These are phyloP conservation scores for Pseudogymnoascus sp. DNA, from an alignment of 2,329 filamentous ascomycete genomes.

Conservation along the genomic window DNA sequence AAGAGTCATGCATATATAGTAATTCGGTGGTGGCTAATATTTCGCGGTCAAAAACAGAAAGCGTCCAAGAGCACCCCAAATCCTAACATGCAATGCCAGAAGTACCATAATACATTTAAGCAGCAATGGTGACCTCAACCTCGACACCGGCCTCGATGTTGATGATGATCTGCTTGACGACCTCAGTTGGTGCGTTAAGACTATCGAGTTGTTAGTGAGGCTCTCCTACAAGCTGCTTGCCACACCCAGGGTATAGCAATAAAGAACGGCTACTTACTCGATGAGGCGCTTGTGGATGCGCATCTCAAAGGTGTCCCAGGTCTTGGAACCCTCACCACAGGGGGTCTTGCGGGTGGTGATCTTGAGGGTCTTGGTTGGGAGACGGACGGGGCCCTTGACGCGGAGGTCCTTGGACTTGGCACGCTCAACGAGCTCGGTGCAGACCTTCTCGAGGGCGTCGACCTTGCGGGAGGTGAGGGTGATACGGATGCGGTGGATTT, in stretches of 20 bases:
- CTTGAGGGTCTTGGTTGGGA: slow-evolving; percentile 95
- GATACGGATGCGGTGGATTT: slow-evolving; percentile 98
- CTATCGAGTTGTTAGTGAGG: slow-evolving; percentile 34
- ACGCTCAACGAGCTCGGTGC: slow-evolving; percentile 95
- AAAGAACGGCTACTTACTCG: slow-evolving; percentile 52
- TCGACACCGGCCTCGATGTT: slow-evolving; percentile 92
- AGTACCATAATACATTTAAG: slow-evolving; percentile 42
- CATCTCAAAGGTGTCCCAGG: slow-evolving; percentile 99
- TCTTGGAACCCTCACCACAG: slow-evolving; percentile 99
- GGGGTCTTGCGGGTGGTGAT: slow-evolving; percentile 94
- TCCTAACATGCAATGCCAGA: slow-evolving; percentile 4
- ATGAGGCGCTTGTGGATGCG: slow-evolving; percentile 98
- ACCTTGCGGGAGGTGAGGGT: slow-evolving; percentile 95
- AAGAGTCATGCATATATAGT: slow-evolving; percentile 8
- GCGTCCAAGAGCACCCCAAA: not conserved
- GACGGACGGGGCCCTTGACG: slow-evolving; percentile 96
- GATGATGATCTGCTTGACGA: slow-evolving; percentile 94
- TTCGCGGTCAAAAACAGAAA: not conserved
- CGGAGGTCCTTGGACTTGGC: slow-evolving; percentile 97
- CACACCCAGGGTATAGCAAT: not conserved
- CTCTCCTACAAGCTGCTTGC: not conserved
- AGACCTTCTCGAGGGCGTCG: slow-evolving; percentile 93
- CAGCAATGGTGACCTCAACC: slow-evolving; percentile 88
- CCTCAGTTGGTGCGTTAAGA: slow-evolving; percentile 94
- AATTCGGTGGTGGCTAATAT: not conserved